phyloP scores from a whole-genome alignment of 2,329 filamentous ascomycete species.

The Coniella vitis region DNA sequence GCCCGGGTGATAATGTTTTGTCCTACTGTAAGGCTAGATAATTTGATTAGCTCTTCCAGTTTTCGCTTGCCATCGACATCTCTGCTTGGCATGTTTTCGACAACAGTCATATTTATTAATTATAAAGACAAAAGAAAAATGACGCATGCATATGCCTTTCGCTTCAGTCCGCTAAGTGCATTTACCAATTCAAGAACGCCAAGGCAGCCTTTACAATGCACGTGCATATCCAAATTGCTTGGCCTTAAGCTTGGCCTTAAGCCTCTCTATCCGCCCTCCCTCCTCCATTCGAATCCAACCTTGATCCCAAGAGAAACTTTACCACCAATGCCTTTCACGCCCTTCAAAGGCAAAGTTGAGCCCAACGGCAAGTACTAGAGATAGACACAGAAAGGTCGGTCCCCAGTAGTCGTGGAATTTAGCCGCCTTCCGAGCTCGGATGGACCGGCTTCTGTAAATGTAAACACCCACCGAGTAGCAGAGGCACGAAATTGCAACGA shows the following conservation, averaged over 20 bases:
- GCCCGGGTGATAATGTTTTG: no score
- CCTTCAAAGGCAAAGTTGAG: slow-evolving; percentile 77
- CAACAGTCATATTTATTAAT: no score
- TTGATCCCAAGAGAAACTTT: slow-evolving; percentile 11
- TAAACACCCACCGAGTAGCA: slow-evolving; percentile 80
- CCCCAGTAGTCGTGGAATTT: slow-evolving; percentile 89
- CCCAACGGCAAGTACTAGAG: slow-evolving; percentile 66
- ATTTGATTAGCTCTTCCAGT: no score
- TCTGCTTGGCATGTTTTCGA: no score
- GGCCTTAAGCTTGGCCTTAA: no score
- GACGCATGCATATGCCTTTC: background rate
- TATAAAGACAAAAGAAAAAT: no score
- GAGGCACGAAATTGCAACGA: slow-evolving; percentile 71
- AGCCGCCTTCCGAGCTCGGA: slow-evolving; percentile 75
- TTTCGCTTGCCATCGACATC: no score
- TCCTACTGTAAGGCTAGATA: no score
- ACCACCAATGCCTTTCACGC: slow-evolving; percentile 52
- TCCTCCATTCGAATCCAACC: background rate
- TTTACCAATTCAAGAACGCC: no score
- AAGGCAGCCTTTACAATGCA: background rate
- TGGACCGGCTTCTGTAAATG: slow-evolving; percentile 79
- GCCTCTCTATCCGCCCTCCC: background rate
- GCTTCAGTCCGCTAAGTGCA: no score
- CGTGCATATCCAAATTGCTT: background rate
- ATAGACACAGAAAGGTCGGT: slow-evolving; percentile 66